phyloP scores from a whole-genome alignment of 2,329 filamentous ascomycete species.

The Parastagonospora nodorum region DNA sequence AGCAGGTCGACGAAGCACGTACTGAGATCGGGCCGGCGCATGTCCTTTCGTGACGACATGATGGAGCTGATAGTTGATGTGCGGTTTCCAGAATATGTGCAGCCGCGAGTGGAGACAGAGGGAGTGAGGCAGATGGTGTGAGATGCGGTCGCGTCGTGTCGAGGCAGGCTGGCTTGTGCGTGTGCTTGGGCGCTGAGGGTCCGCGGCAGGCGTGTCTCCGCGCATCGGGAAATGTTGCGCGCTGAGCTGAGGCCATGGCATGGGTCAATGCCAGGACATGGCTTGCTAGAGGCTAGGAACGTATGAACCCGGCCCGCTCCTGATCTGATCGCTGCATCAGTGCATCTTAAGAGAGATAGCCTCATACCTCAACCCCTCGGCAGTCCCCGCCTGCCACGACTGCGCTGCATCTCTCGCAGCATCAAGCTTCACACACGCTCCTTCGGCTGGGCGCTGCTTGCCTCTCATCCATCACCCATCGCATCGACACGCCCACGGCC shows the following conservation, averaged over 20 bases:
- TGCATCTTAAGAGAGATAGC: constrained; percentile 10
- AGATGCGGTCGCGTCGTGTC: constrained; percentile 14
- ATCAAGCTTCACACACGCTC: too few species aligned
- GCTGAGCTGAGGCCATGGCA: not conserved
- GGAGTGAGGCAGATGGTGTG: constrained; percentile 15
- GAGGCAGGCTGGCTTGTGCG: not conserved
- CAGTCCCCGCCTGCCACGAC: not conserved
- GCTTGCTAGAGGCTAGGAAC: not conserved
- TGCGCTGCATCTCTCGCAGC: too few species aligned
- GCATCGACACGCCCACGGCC: too few species aligned
- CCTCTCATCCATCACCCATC: too few species aligned
- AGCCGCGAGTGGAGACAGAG: constrained; percentile 12
- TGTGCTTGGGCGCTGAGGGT: too few species aligned
- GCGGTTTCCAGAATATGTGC: constrained; percentile 5
- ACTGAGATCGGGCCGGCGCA: constrained; percentile 76
- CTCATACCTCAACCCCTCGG: constrained; percentile 11
- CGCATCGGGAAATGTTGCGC: not conserved
- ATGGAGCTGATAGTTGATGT: constrained; percentile 22
- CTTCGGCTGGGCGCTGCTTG: too few species aligned
- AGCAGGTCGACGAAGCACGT: constrained; percentile 38
- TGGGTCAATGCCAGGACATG: not conserved
- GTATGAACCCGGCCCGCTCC: not conserved
- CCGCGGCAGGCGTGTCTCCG: not conserved
- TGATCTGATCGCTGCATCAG: constrained; percentile 5
- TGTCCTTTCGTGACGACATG: constrained; percentile 76